These are phyloP conservation scores for Schoenoplectus tabernaemontani DNA, from an alignment of 202 grass and related monocot genomes.

Conservation along the genomic window DNA sequence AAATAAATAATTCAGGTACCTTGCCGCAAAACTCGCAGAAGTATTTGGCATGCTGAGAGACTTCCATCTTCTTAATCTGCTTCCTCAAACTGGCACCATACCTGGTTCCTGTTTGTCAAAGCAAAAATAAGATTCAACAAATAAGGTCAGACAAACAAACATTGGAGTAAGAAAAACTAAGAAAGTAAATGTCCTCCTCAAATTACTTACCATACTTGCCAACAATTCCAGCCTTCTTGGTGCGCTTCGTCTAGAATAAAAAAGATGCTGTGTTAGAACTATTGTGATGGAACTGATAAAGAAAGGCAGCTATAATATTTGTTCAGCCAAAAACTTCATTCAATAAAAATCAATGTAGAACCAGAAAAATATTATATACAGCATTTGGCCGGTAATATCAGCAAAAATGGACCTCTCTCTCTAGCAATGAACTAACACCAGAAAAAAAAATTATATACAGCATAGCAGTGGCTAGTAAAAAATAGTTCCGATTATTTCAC, in stretches of 20 bases:
- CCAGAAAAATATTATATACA: not conserved
- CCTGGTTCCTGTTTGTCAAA: constrained; percentile 61
- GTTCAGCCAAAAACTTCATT: not conserved
- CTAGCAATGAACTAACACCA: not conserved
- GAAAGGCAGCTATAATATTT: not conserved
- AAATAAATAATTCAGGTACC: constrained; percentile 19
- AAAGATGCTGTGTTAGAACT: not conserved
- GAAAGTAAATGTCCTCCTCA: not conserved
- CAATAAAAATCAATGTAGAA: not conserved
- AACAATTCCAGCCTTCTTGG: constrained; percentile 91
- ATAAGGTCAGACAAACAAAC: not conserved
- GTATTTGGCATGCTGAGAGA: constrained; percentile 91
- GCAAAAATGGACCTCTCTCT: not conserved
- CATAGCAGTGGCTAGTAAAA: not conserved
- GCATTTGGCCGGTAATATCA: too few species aligned
- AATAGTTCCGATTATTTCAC: not conserved
- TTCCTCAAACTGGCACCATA: constrained; percentile 98
- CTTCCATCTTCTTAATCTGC: constrained; percentile 99
- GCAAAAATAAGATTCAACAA: not conserved
- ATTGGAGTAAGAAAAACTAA: not conserved
- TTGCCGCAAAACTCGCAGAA: constrained; percentile 97
- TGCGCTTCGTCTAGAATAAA: constrained; percentile 70
- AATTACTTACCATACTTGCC: constrained; percentile 76
- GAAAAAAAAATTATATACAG: not conserved
- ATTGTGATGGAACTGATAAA: not conserved